phyloP scores from a whole-genome alignment of 345 rosid species.

The Rhodomyrtus tomentosa region DNA sequence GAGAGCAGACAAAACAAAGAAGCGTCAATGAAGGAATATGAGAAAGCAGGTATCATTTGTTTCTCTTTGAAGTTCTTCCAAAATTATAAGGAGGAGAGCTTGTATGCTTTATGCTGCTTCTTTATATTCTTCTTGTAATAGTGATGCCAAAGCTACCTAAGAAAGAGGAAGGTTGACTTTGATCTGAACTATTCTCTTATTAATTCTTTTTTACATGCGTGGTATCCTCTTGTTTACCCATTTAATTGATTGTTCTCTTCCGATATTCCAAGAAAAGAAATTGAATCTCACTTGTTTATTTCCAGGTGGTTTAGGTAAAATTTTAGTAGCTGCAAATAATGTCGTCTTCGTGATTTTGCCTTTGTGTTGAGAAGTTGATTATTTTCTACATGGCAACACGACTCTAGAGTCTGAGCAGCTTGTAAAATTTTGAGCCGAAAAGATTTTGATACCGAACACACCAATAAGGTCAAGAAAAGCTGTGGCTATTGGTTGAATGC shows the following conservation, averaged over 20 bases:
- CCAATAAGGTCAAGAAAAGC: not conserved
- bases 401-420: not conserved
- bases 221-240: not conserved
- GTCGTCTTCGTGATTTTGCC: no score
- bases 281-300: no score
- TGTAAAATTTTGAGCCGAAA: not conserved
- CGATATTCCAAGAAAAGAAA: not conserved
- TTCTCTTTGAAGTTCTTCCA: not conserved
- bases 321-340: no score
- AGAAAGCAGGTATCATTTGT: not conserved
- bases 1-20: not conserved
- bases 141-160: not conserved
- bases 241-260: not conserved
- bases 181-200: not conserved
- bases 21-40: conserved; percentile 15
- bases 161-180: not conserved
- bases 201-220: not conserved
- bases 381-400: not conserved
- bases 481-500: not conserved
- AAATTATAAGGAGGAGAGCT: not conserved
- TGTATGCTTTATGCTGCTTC: not conserved
- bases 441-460: not conserved
- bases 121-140: not conserved
- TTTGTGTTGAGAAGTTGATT: no score
- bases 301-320: no score